A percentile compares a stretch with the other conserved stretches of the same genome.
phyloP scores from a whole-genome alignment of 1,139 yeast genomes.

The Geotrichum siamense region DNA sequence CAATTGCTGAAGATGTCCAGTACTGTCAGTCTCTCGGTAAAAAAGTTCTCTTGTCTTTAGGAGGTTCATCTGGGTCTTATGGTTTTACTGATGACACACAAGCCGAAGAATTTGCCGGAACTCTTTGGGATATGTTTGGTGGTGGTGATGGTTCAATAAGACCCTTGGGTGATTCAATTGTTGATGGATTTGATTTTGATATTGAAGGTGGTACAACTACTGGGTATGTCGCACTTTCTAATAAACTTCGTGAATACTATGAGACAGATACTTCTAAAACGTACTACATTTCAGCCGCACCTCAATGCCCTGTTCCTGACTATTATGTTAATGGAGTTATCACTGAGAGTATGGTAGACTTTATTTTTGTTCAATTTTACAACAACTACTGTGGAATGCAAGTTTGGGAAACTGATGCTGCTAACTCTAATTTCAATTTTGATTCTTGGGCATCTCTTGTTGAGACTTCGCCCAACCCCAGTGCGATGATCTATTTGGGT shows the following conservation, averaged over 20 bases:
- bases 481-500: conserved; percentile 58
- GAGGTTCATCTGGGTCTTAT: conserved; percentile 79
- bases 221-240: conserved; percentile 50
- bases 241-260: conserved; percentile 49
- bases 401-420: conserved; percentile 14
- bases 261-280: conserved; percentile 36
- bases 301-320: conserved; percentile 93
- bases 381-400: conserved; percentile 67
- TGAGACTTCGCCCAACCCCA: conserved; percentile 53
- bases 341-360: conserved; percentile 59
- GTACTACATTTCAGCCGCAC: conserved; percentile 87
- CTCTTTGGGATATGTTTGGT: conserved; percentile 82
- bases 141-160: conserved; percentile 56
- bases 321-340: conserved; percentile 68
- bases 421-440: conserved; percentile 56
- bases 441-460: conserved; percentile 78
- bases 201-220: conserved; percentile 49
- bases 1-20: conserved; percentile 54
- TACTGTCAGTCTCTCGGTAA: conserved; percentile 81
- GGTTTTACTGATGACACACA: conserved; percentile 59
- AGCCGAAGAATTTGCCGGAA: conserved; percentile 63
- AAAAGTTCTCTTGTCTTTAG: conserved; percentile 70
- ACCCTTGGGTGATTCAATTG: conserved; percentile 66
- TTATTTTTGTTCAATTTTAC: conserved; percentile 87
- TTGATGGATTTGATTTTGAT: conserved; percentile 72